Evolutionary conservation across 2,329 filamentous ascomycete species (phyloP), one percentile per base, ranked within the genome.

Genomic region (Hortaea werneckii): DNA sequence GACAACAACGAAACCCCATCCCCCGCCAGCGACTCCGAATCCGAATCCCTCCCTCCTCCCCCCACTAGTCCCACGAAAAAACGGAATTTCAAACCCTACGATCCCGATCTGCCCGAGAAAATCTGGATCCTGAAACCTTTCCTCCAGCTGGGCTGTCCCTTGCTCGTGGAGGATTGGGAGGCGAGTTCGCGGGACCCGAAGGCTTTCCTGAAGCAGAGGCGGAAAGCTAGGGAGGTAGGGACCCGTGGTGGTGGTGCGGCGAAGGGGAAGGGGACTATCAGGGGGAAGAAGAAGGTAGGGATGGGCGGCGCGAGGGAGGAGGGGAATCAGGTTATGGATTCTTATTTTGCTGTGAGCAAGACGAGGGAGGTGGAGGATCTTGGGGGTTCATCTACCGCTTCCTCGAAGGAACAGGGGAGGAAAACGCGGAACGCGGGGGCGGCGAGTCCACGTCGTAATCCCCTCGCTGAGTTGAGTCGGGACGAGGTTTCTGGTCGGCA

Each of bases 71-170:
- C 67, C 0, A 71, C 65, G 2, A 72, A 68, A 27, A 56, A 69
- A 66, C 56, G 61, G 61, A 39, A 66, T 55, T 42, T 69, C 58
- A 42, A 63, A 59, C 58, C 60, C 1, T 88, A 83, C 54, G 80
- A 88, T 55, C 83, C 87, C 0, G 74, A 72, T 6, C 73, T 79
- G 28, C 69, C 79, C 1, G 78, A 85, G 37, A 77, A 82, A 51
- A 63, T 76, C 7, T 90, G 85, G 85, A 65, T 89, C 5, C 71
- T 83, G 20, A 78, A 82, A 54, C 73, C 75, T 0, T 71, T 85
- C 43, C 76, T 79, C 4, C 78, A 74, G 46, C 61, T 82, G 2
- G 83, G 84, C 0, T 73, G 82, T 45, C 83, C 83, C 3, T 65
- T 80, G 2, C 76, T 76, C 28, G 75, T 85, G 0, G 72, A 81